Base-by-base conservation (phyloP, 2,329 filamentous ascomycete genomes). In the Alternaria brassicae region DNA sequence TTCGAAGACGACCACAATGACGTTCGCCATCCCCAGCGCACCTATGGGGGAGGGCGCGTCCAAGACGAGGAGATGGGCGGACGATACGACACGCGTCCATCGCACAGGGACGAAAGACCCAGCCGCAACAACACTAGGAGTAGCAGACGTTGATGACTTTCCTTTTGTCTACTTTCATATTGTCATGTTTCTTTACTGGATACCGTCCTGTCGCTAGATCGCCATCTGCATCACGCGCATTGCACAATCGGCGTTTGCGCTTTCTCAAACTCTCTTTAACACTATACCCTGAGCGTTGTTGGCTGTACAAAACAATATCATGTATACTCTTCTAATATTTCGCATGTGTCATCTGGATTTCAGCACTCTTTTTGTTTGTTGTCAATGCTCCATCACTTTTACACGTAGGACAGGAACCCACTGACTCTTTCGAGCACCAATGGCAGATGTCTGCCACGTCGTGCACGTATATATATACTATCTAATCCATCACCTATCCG, bases 51-150 rank as follows among this genome's bases (percentile, higher is more conserved):
- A 4, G 62, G 70, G 12, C 65, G 72, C 7, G 57, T 72, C 1
- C 61, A 57, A 7, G 74, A 77, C 21, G 74, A 74, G 41, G 74
- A 77, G 60, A 75, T 74, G 72, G 74, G 71, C 2, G 48, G 66
- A 9, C 65, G 67, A 25, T 53, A 68, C 10, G 70, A 70, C 25
- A 66, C 65, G 7, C 68, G 65, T n/a, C 57, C 59, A 4, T 63
- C 62, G 15, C 62, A 58, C 21, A 53, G 61, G 23, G 52, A 67
- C 15, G 67, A 74, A 25, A 61, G 60, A 34, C 69, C 71, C 4
- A 66, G 61, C 60, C 71, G 70, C 13, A 58, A 73, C 48, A 52
- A 61, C 32, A 74, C 72, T 3, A 67, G 61, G 60, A 62, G 48
- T 30, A 73, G 66, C 63, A 62, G 68, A 45, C 61, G 58, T 27